Evolutionary conservation across 768 basidiomycete genomes (phyloP).

Genomic region (Sporobolomyces phaffii): DNA sequence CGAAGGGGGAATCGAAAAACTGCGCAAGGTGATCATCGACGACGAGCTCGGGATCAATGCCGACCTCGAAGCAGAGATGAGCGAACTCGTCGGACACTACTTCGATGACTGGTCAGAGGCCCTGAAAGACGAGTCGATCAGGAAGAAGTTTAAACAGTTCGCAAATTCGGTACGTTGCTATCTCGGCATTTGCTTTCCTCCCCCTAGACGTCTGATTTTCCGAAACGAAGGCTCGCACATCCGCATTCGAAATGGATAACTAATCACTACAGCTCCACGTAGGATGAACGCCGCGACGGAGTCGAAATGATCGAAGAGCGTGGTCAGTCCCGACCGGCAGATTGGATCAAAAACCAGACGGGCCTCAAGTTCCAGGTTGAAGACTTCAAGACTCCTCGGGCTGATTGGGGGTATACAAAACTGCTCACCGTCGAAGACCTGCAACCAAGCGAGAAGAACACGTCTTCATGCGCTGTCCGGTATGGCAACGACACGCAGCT

Average conservation of each 20-base stretch:
- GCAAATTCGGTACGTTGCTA: constrained; percentile 51
- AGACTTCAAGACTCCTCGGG: constrained; percentile 51
- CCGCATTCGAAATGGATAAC: too few species aligned
- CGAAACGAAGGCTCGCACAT: too few species aligned
- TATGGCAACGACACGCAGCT: constrained; percentile 61
- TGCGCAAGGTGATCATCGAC: constrained; percentile 60
- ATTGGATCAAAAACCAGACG: constrained; percentile 61
- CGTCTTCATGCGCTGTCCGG: constrained; percentile 54
- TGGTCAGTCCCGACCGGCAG: constrained; percentile 60
- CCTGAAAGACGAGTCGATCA: constrained; percentile 53
- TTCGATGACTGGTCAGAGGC: constrained; percentile 65
- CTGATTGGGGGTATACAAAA: constrained; percentile 57
- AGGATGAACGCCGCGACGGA: constrained; percentile 50
- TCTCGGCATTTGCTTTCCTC: too few species aligned
- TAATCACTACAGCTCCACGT: too few species aligned
- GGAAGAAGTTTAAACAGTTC: constrained; percentile 59
- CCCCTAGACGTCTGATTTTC: too few species aligned
- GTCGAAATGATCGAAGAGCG: constrained; percentile 59
- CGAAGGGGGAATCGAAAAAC: constrained; percentile 64
- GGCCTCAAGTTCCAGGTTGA: constrained; percentile 51
- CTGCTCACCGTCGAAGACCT: constrained; percentile 55
- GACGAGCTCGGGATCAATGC: constrained; percentile 67
- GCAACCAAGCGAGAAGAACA: constrained; percentile 42
- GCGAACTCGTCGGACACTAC: constrained; percentile 60
- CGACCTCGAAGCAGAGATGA: constrained; percentile 64